Evolutionary conservation across 1,284 basidiomycete species (phyloP).

Genomic region (Apiotrichum montevideense): DNA sequence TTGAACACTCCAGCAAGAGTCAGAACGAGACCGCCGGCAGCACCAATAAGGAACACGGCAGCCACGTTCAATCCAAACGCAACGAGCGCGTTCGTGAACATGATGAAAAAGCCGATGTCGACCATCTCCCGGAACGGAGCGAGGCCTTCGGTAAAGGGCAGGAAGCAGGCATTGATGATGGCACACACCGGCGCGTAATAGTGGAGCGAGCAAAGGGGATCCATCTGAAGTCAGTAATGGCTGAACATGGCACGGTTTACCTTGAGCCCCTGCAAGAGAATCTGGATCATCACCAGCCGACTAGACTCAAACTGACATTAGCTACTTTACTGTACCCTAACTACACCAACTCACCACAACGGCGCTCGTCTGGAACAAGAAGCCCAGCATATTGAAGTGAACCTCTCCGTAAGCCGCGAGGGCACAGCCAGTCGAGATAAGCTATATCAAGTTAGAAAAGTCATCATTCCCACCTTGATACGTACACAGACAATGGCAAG

Average conservation of each 20-base stretch:
- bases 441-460: slow-evolving; percentile 41
- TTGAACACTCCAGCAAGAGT: slow-evolving; percentile 94
- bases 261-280: slow-evolving; percentile 44
- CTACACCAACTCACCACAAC: slow-evolving; percentile 50
- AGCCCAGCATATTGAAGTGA: slow-evolving; percentile 77
- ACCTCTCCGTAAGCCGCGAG: slow-evolving; percentile 73
- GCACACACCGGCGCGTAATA: slow-evolving; percentile 90
- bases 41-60: slow-evolving; percentile 89
- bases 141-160: slow-evolving; percentile 87
- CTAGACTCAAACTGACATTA: slow-evolving; percentile 39
- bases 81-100: slow-evolving; percentile 74
- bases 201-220: slow-evolving; percentile 88
- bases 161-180: slow-evolving; percentile 70
- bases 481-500: slow-evolving; percentile 63
- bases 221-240: slow-evolving; percentile 60
- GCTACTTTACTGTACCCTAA: slow-evolving; percentile 22
- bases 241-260: slow-evolving; percentile 9
- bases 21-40: slow-evolving; percentile 77
- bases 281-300: slow-evolving; percentile 88
- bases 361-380: slow-evolving; percentile 72
- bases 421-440: slow-evolving; percentile 86
- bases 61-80: slow-evolving; percentile 86
- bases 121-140: slow-evolving; percentile 71
- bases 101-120: slow-evolving; percentile 66
- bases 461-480: slow-evolving; percentile 24